A percentile compares a stretch with the other conserved stretches of the same genome.
Evolutionary conservation across 148 eudicot genomes (phyloP).

Genomic region (Spergularia marina): DNA sequence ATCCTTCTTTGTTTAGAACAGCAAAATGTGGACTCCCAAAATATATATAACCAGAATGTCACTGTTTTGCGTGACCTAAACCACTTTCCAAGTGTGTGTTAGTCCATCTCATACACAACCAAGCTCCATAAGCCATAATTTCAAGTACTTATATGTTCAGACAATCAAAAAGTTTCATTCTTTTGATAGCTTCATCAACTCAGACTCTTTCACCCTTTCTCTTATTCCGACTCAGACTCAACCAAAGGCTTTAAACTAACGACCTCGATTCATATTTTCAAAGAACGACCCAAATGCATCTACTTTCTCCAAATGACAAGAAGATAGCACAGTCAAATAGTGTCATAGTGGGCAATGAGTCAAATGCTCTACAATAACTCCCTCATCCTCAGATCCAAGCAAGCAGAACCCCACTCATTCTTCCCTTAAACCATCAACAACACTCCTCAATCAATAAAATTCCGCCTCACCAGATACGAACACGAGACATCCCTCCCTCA

Average conservation of each 20-base stretch:
- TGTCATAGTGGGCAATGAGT: background rate
- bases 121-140: background rate
- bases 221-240: background rate
- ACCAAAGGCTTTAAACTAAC: background rate
- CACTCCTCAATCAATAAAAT: background rate
- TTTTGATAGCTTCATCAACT: background rate
- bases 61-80: background rate
- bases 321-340: background rate
- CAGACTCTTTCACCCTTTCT: background rate
- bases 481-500: background rate
- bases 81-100: background rate
- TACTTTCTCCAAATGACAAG: background rate
- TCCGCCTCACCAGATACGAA: background rate
- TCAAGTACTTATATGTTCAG: background rate
- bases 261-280: background rate
- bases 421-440: background rate
- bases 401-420: background rate
- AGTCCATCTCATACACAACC: background rate
- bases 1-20: background rate
- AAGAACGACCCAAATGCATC: background rate
- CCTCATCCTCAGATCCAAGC: conserved; percentile 12
- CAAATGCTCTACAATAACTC: background rate
- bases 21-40: background rate
- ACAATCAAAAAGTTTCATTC: background rate
- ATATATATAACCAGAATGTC: background rate